A percentile compares a stretch with the other conserved stretches of the same genome.
Evolutionary conservation across 129 eudicot species (phyloP).

Genomic region (Saussurea involucrata): DNA sequence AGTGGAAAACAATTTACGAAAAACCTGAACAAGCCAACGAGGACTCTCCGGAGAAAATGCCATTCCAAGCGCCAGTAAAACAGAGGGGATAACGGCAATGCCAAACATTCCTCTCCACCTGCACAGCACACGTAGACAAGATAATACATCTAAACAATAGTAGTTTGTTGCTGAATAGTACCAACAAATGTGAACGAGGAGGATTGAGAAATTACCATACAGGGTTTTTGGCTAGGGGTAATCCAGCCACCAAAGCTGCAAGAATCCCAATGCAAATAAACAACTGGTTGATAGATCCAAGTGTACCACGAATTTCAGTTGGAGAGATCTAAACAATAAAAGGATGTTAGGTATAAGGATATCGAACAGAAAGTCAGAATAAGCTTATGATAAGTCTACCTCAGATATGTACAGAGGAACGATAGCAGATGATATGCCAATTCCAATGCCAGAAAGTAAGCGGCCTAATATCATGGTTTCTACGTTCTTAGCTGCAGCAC

Average conservation of each 20-base stretch:
- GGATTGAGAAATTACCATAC: constrained; percentile 47
- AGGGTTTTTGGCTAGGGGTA: constrained; percentile 73
- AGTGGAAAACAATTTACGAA: background rate
- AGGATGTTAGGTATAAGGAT: constrained; percentile 11
- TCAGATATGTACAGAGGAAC: constrained; percentile 96
- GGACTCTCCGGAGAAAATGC: constrained; percentile 95
- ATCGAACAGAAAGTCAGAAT: background rate
- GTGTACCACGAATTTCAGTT: constrained; percentile 95
- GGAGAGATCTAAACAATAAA: constrained; percentile 74
- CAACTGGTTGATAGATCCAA: constrained; percentile 90
- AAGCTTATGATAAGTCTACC: constrained; percentile 40
- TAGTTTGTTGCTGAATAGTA: no score
- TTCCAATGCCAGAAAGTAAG: constrained; percentile 87
- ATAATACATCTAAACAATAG: no score
- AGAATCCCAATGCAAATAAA: constrained; percentile 91
- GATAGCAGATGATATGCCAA: constrained; percentile 93
- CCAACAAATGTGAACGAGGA: background rate
- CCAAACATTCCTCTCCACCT: constrained; percentile 99
- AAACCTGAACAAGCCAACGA: constrained; percentile 93
- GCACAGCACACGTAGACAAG: constrained; percentile 12
- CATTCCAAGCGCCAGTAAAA: constrained; percentile 88
- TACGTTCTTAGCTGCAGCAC: constrained; percentile 68
- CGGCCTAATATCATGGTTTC: constrained; percentile 85
- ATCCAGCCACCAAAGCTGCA: constrained; percentile 87
- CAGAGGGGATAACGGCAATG: constrained; percentile 75